Conservation (phyloP, 2,329 filamentous ascomycete genomes). For the Penicillium palitans region DNA sequence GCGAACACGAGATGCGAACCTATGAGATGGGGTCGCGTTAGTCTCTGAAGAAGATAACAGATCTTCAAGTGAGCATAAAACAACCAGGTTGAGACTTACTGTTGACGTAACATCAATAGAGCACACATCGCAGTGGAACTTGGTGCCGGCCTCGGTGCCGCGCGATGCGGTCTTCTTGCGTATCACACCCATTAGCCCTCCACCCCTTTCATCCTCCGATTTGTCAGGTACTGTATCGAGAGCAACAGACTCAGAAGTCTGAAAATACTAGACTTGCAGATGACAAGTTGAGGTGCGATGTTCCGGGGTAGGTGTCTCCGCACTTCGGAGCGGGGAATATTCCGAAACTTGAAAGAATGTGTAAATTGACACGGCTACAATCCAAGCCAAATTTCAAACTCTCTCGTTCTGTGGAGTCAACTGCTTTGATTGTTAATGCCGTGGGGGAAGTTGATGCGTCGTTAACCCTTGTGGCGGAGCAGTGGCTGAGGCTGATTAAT, state of each 20-base stretch:
- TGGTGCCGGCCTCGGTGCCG: constrained; percentile 83
- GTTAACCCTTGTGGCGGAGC: constrained; percentile 15
- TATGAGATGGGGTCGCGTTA: constrained; percentile 38
- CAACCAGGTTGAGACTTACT: constrained; percentile 53
- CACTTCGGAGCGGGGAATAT: constrained; percentile 22
- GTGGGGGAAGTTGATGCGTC: constrained; percentile 5
- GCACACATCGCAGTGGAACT: constrained; percentile 97
- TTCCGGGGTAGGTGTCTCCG: constrained; percentile 25
- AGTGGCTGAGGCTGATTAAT: constrained; percentile 12
- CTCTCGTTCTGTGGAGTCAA: not conserved
- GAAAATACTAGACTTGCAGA: constrained; percentile 20
- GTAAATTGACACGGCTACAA: not conserved
- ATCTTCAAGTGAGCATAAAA: not conserved
- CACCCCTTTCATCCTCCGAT: constrained; percentile 43
- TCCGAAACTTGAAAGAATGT: not conserved
- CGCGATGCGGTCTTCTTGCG: constrained; percentile 89
- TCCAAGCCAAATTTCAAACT: not conserved
- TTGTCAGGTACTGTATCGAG: constrained; percentile 35
- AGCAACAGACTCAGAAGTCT: constrained; percentile 27
- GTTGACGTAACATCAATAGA: constrained; percentile 96
- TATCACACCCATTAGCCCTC: constrained; percentile 77
- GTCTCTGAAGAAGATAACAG: not conserved
- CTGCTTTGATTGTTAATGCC: constrained; percentile 1
- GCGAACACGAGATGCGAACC: constrained; percentile 93
- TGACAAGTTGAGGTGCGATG: constrained; percentile 11